A percentile compares a stretch with the other conserved stretches of the same genome.
phyloP scores from a whole-genome alignment of 805 yeast genomes.

The Pichia exigua region DNA sequence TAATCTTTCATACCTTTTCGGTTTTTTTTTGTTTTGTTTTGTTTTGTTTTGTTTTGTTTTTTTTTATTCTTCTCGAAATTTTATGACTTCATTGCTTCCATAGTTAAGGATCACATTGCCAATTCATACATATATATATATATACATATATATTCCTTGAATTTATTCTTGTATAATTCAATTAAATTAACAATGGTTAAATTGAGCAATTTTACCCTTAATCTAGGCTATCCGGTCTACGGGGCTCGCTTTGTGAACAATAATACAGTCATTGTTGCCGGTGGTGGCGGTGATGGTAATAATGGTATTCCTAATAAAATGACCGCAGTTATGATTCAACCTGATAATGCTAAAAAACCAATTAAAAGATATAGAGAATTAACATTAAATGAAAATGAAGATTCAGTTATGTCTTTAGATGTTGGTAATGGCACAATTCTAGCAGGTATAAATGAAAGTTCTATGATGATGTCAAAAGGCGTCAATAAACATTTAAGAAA shows the following conservation, averaged over 20 bases:
- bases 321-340: conserved; percentile 54
- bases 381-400: conserved; percentile 48
- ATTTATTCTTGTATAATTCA: not conserved
- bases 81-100: no score
- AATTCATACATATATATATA: no score
- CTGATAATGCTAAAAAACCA: conserved; percentile 37
- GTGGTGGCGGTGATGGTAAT: conserved; percentile 95
- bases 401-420: conserved; percentile 82
- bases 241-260: conserved; percentile 66
- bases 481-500: conserved; percentile 67
- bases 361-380: conserved; percentile 59
- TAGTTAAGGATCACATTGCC: no score
- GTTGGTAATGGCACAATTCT: conserved; percentile 45
- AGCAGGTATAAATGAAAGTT: conserved; percentile 70
- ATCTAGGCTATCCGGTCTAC: conserved; percentile 67
- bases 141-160: not conserved
- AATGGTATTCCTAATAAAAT: conserved; percentile 83
- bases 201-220: conserved; percentile 19
- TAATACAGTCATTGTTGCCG: conserved; percentile 60
- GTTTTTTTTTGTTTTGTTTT: no score
- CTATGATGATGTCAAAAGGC: conserved; percentile 49
- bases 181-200: conserved; percentile 17
- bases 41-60: no score
- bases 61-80: no score
- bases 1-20: no score